Base-by-base conservation (phyloP, 1,284 basidiomycete genomes). In the Chiua sp. region DNA sequence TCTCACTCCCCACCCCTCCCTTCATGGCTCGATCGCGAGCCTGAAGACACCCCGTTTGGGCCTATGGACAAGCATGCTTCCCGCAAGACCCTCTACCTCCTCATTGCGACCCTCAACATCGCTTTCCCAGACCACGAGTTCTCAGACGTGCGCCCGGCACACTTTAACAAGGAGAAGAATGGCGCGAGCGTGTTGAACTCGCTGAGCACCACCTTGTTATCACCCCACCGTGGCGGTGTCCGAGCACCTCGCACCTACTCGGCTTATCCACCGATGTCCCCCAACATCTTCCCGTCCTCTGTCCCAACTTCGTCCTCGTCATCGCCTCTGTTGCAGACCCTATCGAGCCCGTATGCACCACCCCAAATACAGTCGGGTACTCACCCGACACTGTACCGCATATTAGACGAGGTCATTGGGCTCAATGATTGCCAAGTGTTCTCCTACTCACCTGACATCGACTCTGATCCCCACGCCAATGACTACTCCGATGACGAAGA, bases 121-220 rank as follows among this genome's bases (percentile, higher is more conserved):
- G 96, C 97, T 4, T 99, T 98, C 74, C 96, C 96, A 0, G 97
- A 98, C 82, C 89, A 98, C 78, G 96, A 98, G 73, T 99, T 99
- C 79, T 94, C 93, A 26, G 90, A 94, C 70, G 93, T 98, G 56
- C 88, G 92, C 39, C 93, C 96, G 0, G 90, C 91, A 35, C 93
- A 98, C 68, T 99, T 99, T 75, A 90, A 87, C 76, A 91, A 87
- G 64, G 91, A 95, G 72, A 86, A 92, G 76, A 89, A 81, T 56
- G 90, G 90, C 47, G 88, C 90, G 3, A 83, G 79, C 68, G 91
- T 96, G 39, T 86, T 96, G 59, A 90, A 91, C 67, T 85, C 91
- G 3, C 83, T 96, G 59, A 92, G 90, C 75, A 90, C 87, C 55
- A 93, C 93, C 32, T 81, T 95, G 28, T 77, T 90, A 32, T 83